Base-by-base conservation (phyloP, 163 green algal genomes). In the Coccomyxa subellipsoidea region DNA sequence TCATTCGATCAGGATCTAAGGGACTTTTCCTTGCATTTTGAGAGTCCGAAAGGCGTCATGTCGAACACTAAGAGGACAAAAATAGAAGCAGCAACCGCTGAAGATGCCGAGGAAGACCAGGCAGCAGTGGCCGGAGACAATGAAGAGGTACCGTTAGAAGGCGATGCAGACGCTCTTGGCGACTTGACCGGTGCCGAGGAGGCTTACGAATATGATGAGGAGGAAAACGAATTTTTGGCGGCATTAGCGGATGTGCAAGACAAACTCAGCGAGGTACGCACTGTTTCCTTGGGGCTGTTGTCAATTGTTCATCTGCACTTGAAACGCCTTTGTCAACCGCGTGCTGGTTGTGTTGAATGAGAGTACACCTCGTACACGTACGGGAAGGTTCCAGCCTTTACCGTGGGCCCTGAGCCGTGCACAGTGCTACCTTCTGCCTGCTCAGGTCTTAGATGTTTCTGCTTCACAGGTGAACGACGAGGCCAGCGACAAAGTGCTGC, bases 381-480 rank as follows among this genome's bases (percentile, higher is more conserved):
- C n/a, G n/a, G n/a, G n/a, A n/a, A 18, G 12, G 12, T 18, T 66
- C 12, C 47, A 66, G 12, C 18, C 18, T 66, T 18, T 66, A 18
- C 18, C 18, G 12, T 66, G 12, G 12, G 47, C 12, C 12, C 47
- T 66, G 47, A 29, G 12, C 18, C 47, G 12, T 12, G 47, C 47
- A 66, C 12, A 18, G 12, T 66, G 12, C 18, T 29, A 29, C 47
- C 47, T 18, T 12, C 47, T 66, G 18, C 12, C 47, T 29, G 18
- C 47, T 66, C 47, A 12, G 18, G 47, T 59, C 2, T 59, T 77
- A 39, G 32, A 32, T n/a, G 70, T 8, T 77, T n/a, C n/a, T n/a
- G n/a, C n/a, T n/a, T n/a, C n/a, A 29, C 79, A 90, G 85, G 78
- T 94, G 31, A 94, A 94, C 76, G 91, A 94, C 7, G 88, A 94